These are phyloP conservation scores for Thermothelomyces thermophilus DNA, from an alignment of 2,329 filamentous ascomycete species.

Conservation along the genomic window DNA sequence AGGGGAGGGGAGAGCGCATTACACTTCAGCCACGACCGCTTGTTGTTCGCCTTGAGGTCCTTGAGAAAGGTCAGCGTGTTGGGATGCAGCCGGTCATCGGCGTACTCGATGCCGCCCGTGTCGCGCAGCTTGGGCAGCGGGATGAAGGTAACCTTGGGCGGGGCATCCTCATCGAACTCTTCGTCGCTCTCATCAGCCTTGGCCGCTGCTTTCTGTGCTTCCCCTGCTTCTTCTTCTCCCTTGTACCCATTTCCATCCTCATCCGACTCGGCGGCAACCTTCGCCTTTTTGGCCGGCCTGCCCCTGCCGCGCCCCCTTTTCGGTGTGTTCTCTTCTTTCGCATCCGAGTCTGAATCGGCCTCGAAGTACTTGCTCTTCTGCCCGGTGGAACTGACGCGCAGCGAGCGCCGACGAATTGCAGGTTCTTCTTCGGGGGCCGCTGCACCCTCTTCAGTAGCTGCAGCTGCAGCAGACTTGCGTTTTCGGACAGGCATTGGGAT, in stretches of 20 bases:
- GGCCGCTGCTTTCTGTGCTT: conserved; percentile 8
- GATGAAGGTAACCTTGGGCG: conserved; percentile 35
- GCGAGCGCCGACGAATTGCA: conserved; percentile 39
- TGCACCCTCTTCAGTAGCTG: conserved; percentile 17
- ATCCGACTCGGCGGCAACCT: conserved; percentile 8
- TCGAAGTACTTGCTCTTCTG: conserved; percentile 50
- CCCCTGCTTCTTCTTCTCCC: conserved; percentile 21
- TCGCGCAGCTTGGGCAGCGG: conserved; percentile 37
- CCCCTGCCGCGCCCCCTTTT: conserved; percentile 8
- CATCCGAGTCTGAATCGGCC: conserved; percentile 18
- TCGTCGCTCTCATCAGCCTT: conserved; percentile 20
- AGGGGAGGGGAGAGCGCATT: conserved; percentile 18
- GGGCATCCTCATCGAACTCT: conserved; percentile 30
- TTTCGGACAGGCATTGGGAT: conserved; percentile 36
- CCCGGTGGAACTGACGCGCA: conserved; percentile 37
- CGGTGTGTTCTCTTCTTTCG: not conserved
- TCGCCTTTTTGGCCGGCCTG: conserved; percentile 12
- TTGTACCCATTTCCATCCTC: conserved; percentile 14
- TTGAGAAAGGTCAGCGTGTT: conserved; percentile 53
- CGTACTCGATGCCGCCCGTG: conserved; percentile 40
- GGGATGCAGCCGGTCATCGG: conserved; percentile 46
- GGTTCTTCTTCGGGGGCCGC: conserved; percentile 26
- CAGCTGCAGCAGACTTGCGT: conserved; percentile 24
- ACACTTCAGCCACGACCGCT: conserved; percentile 54
- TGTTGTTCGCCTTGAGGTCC: conserved; percentile 55